Evolutionary conservation across 2,329 filamentous ascomycete genomes (phyloP), one percentile per base, ranked within the genome.

Genomic region (Trichoderma sp.): DNA sequence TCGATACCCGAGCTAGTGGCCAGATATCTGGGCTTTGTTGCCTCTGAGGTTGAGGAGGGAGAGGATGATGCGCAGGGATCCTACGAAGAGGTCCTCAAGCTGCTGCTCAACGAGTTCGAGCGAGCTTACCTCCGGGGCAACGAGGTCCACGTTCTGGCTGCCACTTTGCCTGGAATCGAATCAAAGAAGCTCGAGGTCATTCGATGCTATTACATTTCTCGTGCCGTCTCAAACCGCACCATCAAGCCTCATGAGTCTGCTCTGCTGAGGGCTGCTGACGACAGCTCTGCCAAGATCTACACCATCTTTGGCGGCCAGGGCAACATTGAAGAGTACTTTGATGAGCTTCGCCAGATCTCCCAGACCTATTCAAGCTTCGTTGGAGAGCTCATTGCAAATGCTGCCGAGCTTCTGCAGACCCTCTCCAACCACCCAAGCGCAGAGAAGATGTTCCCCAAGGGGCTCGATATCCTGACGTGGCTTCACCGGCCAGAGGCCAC

Each of bases 291-390:
- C 65, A 90, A 88, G 74, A 87, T 99, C 69, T 99, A 97, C 83
- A 94, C 90, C 72, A 93, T 99, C 70, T 97, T 98, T 73, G 95
- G 95, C 69, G 95, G 95, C 7, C 95, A 99, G 79, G 95, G 95
- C 74, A 99, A 99, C 80, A 98, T 99, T 71, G 94, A 99, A 81
- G 96, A 99, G 82, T 99, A 99, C 82, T 99, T 99, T 76, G 94
- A 99, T 73, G 95, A 99, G 83, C 87, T 99, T 70, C 90, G 95
- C 67, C 91, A 97, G 78, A 87, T 98, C 68, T 94, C 94, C 83
- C 89, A 85, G 74, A 97, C 94, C 69, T 99, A 99, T 81, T 90
- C 92, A 13, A 91, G 91, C 32, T 96, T 99, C 73, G 89, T 97
- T 5, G 91, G 92, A 73, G 93, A 96, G 72, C 89, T 98, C 71